A percentile compares a stretch with the other conserved stretches of the same genome.
Conservation (phyloP, 176 grass and related monocot species). For the Hyparrhenia diplandra region DNA sequence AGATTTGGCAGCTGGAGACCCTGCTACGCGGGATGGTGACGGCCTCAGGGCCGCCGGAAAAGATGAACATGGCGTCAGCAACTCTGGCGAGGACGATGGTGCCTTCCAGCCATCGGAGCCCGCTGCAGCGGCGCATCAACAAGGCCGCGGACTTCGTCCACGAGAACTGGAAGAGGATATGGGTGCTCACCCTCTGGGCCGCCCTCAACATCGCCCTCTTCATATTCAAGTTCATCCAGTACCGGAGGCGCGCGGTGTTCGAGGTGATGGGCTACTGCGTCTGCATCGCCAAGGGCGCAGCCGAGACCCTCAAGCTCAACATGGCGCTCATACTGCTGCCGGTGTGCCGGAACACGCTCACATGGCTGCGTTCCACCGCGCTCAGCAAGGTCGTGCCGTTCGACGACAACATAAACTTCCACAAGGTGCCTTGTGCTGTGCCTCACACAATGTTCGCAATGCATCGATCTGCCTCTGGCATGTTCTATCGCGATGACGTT, state of each 20-base stretch:
- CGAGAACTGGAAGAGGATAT: constrained; percentile 98
- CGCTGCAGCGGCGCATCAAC: constrained; percentile 35
- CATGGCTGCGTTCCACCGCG: constrained; percentile 58
- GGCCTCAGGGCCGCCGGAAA: constrained; percentile 40
- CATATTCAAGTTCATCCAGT: constrained; percentile 73
- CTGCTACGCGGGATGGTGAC: constrained; percentile 73
- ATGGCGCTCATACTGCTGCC: constrained; percentile 94
- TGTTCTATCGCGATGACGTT: no score
- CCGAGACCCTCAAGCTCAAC: constrained; percentile 92
- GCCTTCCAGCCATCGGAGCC: constrained; percentile 53
- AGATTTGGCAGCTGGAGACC: constrained; percentile 94
- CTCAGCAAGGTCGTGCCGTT: constrained; percentile 65
- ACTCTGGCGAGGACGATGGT: constrained; percentile 77
- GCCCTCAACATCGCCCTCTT: constrained; percentile 55
- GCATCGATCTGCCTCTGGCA: no score
- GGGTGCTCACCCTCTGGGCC: constrained; percentile 72
- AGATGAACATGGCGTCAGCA: constrained; percentile 38
- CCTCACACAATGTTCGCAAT: neutral
- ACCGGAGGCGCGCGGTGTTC: constrained; percentile 58
- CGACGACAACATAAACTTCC: constrained; percentile 99
- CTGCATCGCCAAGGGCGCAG: constrained; percentile 83
- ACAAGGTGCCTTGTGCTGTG: constrained; percentile 51
- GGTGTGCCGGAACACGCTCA: constrained; percentile 88
- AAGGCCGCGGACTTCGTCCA: constrained; percentile 65
- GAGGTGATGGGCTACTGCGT: constrained; percentile 94